Conservation (phyloP, 805 yeast species). For the Hanseniaspora osmophila region DNA sequence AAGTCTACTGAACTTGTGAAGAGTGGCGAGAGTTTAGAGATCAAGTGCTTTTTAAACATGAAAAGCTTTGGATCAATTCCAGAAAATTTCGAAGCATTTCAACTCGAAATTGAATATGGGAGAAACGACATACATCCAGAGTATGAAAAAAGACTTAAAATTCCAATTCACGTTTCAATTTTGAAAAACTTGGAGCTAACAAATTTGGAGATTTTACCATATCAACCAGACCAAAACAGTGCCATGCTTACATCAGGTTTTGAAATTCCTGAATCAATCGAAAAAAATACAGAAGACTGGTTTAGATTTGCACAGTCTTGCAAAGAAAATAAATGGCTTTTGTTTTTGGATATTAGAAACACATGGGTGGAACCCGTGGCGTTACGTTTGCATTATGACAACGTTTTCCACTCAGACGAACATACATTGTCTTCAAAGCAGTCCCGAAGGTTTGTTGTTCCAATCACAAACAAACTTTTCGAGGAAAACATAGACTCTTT, state of each 20-base stretch:
- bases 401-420: slow-evolving; percentile 11
- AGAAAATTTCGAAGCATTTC: slow-evolving; percentile 9
- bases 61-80: not conserved
- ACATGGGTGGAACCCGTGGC: slow-evolving; percentile 52
- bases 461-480: slow-evolving; percentile 39
- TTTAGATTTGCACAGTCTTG: not conserved
- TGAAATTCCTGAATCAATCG: not conserved
- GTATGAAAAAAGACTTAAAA: not conserved
- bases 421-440: slow-evolving; percentile 28
- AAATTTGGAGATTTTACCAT: slow-evolving; percentile 5
- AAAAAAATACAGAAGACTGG: slow-evolving; percentile 1
- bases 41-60: not conserved
- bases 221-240: slow-evolving; percentile 1
- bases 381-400: slow-evolving; percentile 23
- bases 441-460: slow-evolving; percentile 52
- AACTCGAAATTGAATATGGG: slow-evolving; percentile 18
- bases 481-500: slow-evolving; percentile 20
- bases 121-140: slow-evolving; percentile 8
- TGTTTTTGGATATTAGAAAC: slow-evolving; percentile 67
- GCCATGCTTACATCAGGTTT: not conserved
- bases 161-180: not conserved
- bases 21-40: not conserved
- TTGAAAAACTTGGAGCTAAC: slow-evolving; percentile 5
- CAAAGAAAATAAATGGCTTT: slow-evolving; percentile 17
- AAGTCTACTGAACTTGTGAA: not conserved